Evolutionary conservation across 31 red algal species (phyloP), one percentile per base, ranked within the genome.

Genomic region (Bonnemaisonia californica): DNA sequence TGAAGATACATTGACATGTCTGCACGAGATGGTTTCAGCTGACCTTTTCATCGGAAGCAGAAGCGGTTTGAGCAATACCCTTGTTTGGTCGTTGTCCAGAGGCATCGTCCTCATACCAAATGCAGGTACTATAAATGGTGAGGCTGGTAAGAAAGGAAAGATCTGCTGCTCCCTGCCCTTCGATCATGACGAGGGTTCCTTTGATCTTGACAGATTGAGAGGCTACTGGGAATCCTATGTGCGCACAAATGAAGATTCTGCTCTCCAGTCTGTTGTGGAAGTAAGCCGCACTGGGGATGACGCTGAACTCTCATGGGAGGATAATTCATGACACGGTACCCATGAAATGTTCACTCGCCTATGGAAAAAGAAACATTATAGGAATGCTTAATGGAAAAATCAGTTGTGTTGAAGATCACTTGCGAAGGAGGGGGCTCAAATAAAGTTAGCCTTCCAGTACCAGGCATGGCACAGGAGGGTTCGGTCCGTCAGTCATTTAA

Each of bases 1-100:
- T 58, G 88, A 91, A 45, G 62, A 84, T 32, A 91, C 88, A 0
- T 60, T 91, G 32, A 30, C 47, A 8, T 79, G 54, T 59, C 47
- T 83, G 19, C 88, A 91, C 54, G 80, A 84, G 21, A 91, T 91
- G 88, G 65, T 73, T 57, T 82, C 80, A 54, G 70, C 88, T 16
- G 88, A 91, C 27, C 57, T 91, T 7, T 91, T 91, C 57, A 74
- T 91, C 29, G 88, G 88, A 59, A 91, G 88, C 38, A 74, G 71
- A 18, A 84, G 80, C 35, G 88, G 80, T 13, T 28, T 84, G 41
- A 84, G 80, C 73, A 83, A 68, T 0, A 34, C 62, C 31, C n/a
- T 85, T 22, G 80, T 91, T 9, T 84, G 88, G 88, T 78, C 88
- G 2, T 37, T 85, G 21, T 69, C 80, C 11, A 51, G 88, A 3